Base-by-base conservation (phyloP, 2,329 filamentous ascomycete species). In the Trematosphaeria pertusa region DNA sequence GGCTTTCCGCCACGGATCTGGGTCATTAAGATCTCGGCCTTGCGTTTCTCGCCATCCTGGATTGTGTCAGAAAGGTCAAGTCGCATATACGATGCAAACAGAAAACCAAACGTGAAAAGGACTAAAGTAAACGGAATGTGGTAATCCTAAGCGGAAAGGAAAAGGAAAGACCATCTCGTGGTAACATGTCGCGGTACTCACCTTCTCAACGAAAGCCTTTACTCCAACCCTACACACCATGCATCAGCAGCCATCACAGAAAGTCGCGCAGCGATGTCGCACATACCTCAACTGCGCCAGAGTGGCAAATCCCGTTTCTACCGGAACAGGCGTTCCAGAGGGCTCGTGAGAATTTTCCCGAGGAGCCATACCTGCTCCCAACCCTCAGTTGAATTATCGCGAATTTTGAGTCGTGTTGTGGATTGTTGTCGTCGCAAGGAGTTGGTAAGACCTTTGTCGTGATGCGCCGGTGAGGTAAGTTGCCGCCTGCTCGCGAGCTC, bases 21-120 rank as follows among this genome's bases (percentile, higher is more conserved):
- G 61, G 97, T 95, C 48, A 91, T 94, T n/a, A 99, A 78, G 54
- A 99, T 96, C 72, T 99, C 94, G 61, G 94, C 94, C 75, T 94
- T 91, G 61, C 94, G 87, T 52, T 88, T 82, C 65, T 92, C 86
- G 50, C 91, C 91, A 72, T 96, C 83, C 83, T 87, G 60, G 14
- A 9, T 20, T n/a, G 12, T 49, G 52, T 67, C 53, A 67, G 57
- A n/a, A n/a, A n/a, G n/a, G n/a, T n/a, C n/a, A n/a, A n/a, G n/a
- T n/a, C n/a, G n/a, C n/a, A n/a, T n/a, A n/a, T n/a, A n/a, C n/a
- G n/a, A n/a, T n/a, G n/a, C n/a, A n/a, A n/a, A n/a, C n/a, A n/a
- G n/a, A n/a, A n/a, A n/a, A n/a, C n/a, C n/a, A n/a, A n/a, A n/a
- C n/a, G n/a, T n/a, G n/a, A n/a, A n/a, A n/a, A n/a, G n/a, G n/a